Conservation (phyloP, 805 yeast species). For the Yarrowia bubula region DNA sequence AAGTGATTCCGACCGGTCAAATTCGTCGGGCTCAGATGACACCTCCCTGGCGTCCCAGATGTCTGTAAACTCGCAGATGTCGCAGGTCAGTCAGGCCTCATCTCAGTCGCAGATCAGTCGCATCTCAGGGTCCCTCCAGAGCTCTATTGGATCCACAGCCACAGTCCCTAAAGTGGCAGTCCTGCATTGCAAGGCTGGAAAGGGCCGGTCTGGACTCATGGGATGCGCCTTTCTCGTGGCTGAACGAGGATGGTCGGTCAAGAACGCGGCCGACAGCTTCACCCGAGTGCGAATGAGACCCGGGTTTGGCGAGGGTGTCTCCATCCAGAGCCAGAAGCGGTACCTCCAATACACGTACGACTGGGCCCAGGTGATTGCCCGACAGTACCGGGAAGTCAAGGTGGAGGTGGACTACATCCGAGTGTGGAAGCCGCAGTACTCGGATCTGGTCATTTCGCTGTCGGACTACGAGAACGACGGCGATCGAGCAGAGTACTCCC, state of each 20-base stretch:
- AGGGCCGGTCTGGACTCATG: slow-evolving; percentile 84
- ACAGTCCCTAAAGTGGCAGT: slow-evolving; percentile 44
- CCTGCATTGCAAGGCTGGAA: slow-evolving; percentile 87
- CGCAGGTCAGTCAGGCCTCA: slow-evolving; percentile 10
- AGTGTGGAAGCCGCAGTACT: slow-evolving; percentile 17
- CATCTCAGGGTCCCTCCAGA: slow-evolving; percentile 3
- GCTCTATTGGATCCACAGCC: background rate
- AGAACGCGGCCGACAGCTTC: slow-evolving; percentile 53
- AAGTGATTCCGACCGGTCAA: background rate
- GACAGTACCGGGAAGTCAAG: slow-evolving; percentile 30
- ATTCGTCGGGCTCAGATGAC: slow-evolving; percentile 35
- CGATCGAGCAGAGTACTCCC: slow-evolving; percentile 6
- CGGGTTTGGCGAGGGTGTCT: slow-evolving; percentile 63
- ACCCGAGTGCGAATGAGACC: slow-evolving; percentile 56
- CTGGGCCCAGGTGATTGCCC: slow-evolving; percentile 33
- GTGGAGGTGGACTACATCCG: slow-evolving; percentile 30
- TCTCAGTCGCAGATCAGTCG: slow-evolving; percentile 15
- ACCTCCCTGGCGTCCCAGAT: slow-evolving; percentile 37
- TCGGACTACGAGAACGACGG: slow-evolving; percentile 19
- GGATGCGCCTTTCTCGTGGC: slow-evolving; percentile 69
- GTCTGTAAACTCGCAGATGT: slow-evolving; percentile 1
- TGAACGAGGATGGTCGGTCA: slow-evolving; percentile 41
- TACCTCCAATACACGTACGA: slow-evolving; percentile 59
- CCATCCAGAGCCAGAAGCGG: slow-evolving; percentile 66
- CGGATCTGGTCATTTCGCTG: background rate